Evolutionary conservation across 305 asterid genomes (phyloP), one percentile per base, ranked within the genome.

Genomic region (Fraxinus dipetala): DNA sequence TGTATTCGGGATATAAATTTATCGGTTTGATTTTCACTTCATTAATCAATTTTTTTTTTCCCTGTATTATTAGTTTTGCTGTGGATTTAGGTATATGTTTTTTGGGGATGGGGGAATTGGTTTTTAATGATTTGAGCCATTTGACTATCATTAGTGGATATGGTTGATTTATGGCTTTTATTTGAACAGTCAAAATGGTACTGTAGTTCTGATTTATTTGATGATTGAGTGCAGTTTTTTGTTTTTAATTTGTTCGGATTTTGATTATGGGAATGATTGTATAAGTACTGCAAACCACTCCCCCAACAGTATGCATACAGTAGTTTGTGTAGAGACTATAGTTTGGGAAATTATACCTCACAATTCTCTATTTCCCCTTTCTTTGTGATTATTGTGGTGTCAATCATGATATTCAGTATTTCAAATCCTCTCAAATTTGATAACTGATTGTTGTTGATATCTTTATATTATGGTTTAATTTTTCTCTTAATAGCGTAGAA

Each of bases 71-170:
- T 51, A 45, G 20, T 82, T 81, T 81, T 77, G 26, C 73, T 78
- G 31, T 67, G 85, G 72, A 56, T 79, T 76, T 63, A 34, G 82
- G 70, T 85, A 45, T 70, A 18, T 81, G 16, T 20, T 86, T 48
- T 83, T 43, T 61, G 74, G 73, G 16, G 76, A 74, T 77, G 78
- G 54, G 32, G 82, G 70, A 48, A 67, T 69, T 43, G 59, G 30
- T 80, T 11, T 48, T 13, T 14, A 14, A 14, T 83, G 79, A 81
- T 14, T 30, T 5, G 43, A 38, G 34, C 31, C 24, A 70, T 31
- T 70, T 70, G 76, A 31, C 14, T 32, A 31, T 70, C 43, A 70
- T 32, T 70, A 32, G 76, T 6, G 40, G 75, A 70, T 14, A 16
- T 32, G 11, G 24, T 74, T 74, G 36, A 6, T 34, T 11, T 14